phyloP scores from a whole-genome alignment of 2,329 filamentous ascomycete genomes.

The Verticillium dahliae region DNA sequence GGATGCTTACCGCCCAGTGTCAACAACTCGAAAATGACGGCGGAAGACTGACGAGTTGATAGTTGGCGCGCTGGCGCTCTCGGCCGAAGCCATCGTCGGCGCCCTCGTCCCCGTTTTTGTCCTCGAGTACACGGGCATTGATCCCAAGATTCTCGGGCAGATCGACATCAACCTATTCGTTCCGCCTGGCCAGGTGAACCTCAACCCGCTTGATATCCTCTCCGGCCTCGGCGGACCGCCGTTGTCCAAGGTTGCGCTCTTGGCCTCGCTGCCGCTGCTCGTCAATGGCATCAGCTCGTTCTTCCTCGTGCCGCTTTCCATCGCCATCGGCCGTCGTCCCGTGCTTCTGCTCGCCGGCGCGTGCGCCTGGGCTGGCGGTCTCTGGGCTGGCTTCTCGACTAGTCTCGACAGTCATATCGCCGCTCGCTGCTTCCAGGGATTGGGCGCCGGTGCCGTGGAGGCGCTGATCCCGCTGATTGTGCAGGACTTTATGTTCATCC shows the following conservation, averaged over 20 bases:
- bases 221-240: constrained; percentile 20
- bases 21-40: not conserved
- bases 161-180: constrained; percentile 13
- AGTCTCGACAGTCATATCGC: constrained; percentile 22
- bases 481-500: constrained; percentile 31
- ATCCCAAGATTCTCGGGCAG: constrained; percentile 19
- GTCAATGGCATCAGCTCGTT: constrained; percentile 27
- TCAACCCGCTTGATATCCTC: constrained; percentile 22
- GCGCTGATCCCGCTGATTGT: constrained; percentile 29
- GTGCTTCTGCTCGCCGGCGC: constrained; percentile 24
- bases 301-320: constrained; percentile 29
- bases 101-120: constrained; percentile 24
- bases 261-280: constrained; percentile 26
- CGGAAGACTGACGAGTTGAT: not conserved
- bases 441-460: constrained; percentile 27
- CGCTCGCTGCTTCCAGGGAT: constrained; percentile 24
- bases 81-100: constrained; percentile 18
- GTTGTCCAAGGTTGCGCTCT: constrained; percentile 20
- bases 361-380: constrained; percentile 25
- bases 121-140: constrained; percentile 25
- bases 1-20: not conserved
- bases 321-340: constrained; percentile 26
- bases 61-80: constrained; percentile 11
- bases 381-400: constrained; percentile 26
- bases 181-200: constrained; percentile 9